A percentile compares a stretch with the other conserved stretches of the same genome.
These are phyloP conservation scores for Graphilbum fragrans DNA, from an alignment of 2,329 filamentous ascomycete genomes.

Conservation along the genomic window DNA sequence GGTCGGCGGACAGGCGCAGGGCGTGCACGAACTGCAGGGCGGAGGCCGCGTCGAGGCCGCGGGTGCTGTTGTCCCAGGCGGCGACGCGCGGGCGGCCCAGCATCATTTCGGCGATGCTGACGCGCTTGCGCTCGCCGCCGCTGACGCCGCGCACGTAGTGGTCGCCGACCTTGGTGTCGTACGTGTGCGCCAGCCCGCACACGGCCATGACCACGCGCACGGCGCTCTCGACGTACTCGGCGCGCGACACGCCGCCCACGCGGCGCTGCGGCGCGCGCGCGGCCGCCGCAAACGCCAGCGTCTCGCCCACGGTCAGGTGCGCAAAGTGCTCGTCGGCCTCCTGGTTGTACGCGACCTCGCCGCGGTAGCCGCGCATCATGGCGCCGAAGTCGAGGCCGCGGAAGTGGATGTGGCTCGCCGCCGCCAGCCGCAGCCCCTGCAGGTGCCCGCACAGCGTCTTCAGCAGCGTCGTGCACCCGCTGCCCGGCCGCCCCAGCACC, in stretches of 20 bases:
- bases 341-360: conserved; percentile 41
- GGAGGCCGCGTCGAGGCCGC: conserved; percentile 52
- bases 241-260: conserved; percentile 46
- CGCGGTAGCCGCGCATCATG: conserved; percentile 25
- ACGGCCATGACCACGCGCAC: conserved; percentile 45
- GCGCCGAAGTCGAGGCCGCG: conserved; percentile 31
- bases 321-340: conserved; percentile 59
- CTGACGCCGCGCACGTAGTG: conserved; percentile 49
- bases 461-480: conserved; percentile 42
- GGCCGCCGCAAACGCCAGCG: conserved; percentile 52
- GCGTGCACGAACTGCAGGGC: conserved; percentile 54
- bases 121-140: conserved; percentile 58
- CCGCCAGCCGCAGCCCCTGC: conserved; percentile 45
- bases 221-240: conserved; percentile 27
- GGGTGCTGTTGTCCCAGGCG: conserved; percentile 61
- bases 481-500: conserved; percentile 42
- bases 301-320: conserved; percentile 54
- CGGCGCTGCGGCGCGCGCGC: conserved; percentile 51
- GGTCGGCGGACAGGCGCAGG: conserved; percentile 53
- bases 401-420: conserved; percentile 54
- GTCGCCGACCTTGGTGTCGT: conserved; percentile 55
- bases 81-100: conserved; percentile 45
- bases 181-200: conserved; percentile 57
- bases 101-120: conserved; percentile 62
- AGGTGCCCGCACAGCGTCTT: conserved; percentile 58